Conservation (phyloP, 164 flowering plant species). For the Nymphaea colorata region DNA sequence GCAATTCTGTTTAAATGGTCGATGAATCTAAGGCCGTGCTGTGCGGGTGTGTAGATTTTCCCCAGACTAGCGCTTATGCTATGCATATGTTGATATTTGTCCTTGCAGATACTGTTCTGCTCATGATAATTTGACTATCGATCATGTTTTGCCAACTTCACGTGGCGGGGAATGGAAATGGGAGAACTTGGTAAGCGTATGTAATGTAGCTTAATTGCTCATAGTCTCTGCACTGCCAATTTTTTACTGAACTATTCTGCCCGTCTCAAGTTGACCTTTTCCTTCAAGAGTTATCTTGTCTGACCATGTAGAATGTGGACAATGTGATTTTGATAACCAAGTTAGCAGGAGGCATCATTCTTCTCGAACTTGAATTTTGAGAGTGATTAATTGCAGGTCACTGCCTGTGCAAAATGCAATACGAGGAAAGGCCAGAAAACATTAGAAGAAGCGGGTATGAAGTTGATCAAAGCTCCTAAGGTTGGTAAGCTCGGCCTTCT, state of each 20-base stretch:
- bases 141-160: slow-evolving; percentile 74
- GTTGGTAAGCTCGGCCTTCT: slow-evolving; percentile 15
- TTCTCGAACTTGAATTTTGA: no score
- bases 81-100: not conserved
- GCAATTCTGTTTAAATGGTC: no score
- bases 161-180: slow-evolving; percentile 87
- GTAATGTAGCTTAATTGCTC: not conserved
- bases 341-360: no score
- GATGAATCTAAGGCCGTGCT: no score
- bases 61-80: no score
- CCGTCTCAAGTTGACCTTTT: no score
- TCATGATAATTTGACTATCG: slow-evolving; percentile 63
- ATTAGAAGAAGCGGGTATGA: slow-evolving; percentile 79
- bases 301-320: no score
- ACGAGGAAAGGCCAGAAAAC: slow-evolving; percentile 82
- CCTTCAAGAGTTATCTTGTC: no score
- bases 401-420: slow-evolving; percentile 90
- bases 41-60: no score
- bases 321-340: no score
- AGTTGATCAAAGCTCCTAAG: slow-evolving; percentile 68
- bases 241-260: no score
- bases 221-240: no score
- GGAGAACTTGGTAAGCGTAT: slow-evolving; percentile 73
- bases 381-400: slow-evolving; percentile 35
- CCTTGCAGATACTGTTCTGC: slow-evolving; percentile 73